phyloP scores from a whole-genome alignment of 2,329 filamentous ascomycete species.

The Aspergillus pseudoviridinutans region DNA sequence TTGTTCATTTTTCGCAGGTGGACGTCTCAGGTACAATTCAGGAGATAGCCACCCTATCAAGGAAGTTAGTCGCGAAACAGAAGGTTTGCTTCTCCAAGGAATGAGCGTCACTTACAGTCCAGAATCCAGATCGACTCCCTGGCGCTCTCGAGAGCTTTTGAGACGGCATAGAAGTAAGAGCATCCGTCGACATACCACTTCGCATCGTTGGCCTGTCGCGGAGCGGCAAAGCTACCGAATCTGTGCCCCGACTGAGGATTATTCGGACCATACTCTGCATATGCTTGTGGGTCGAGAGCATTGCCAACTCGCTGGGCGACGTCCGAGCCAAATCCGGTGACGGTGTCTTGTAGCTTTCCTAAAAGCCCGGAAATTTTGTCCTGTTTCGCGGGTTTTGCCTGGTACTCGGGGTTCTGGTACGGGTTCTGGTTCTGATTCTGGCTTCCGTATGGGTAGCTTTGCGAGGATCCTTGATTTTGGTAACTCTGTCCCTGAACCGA shows the following conservation, averaged over 20 bases:
- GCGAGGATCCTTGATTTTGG: conserved; percentile 11
- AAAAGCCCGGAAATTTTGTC: conserved; percentile 47
- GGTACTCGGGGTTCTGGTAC: conserved; percentile 12
- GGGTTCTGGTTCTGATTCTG: conserved; percentile 19
- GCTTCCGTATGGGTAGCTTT: conserved; percentile 22
- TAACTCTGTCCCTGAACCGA: conserved; percentile 3
- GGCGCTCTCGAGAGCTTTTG: conserved; percentile 71
- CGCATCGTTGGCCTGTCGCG: conserved; percentile 64
- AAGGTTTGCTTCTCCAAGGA: neutral
- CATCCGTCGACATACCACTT: conserved; percentile 90
- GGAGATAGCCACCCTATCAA: conserved; percentile 71
- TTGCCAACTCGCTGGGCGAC: conserved; percentile 48
- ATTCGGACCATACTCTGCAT: conserved; percentile 41
- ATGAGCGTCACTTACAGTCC: conserved; percentile 55
- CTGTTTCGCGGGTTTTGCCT: conserved; percentile 31
- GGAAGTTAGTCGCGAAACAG: conserved; percentile 8
- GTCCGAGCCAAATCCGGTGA: conserved; percentile 49
- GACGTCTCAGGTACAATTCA: conserved; percentile 78
- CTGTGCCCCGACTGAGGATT: conserved; percentile 45
- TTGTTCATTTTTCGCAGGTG: conserved; percentile 73
- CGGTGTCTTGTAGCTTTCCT: conserved; percentile 52
- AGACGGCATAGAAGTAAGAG: conserved; percentile 82
- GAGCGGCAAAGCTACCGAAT: conserved; percentile 65
- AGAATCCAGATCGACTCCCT: conserved; percentile 77
- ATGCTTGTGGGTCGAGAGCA: conserved; percentile 46